These are phyloP conservation scores for Gleditsia sinensis DNA, from an alignment of 306 rosid species.

Conservation along the genomic window DNA sequence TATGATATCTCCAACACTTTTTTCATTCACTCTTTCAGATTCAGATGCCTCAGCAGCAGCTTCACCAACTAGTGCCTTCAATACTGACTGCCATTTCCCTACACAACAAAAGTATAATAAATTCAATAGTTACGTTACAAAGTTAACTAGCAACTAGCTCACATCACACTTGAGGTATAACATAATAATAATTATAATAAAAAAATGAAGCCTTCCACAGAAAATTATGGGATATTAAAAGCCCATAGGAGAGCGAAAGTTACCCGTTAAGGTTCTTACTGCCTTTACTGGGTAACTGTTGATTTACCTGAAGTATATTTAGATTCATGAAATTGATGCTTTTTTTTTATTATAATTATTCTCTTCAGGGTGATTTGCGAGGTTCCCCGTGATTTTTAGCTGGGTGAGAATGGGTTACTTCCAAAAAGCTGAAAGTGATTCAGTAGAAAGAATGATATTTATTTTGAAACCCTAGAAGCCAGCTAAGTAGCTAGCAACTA, in stretches of 20 bases:
- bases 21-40: constrained; percentile 28
- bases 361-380: constrained; percentile 30
- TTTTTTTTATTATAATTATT: too few relatives aligned
- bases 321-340: constrained; percentile 44
- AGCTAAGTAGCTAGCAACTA: constrained; percentile 15
- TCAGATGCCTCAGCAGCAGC: constrained; percentile 13
- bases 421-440: constrained; percentile 33
- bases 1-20: constrained; percentile 1
- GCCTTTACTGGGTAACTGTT: constrained; percentile 30
- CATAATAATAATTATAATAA: background rate
- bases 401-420: constrained; percentile 31
- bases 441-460: constrained; percentile 19
- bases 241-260: background rate
- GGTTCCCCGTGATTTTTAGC: constrained; percentile 34
- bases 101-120: constrained; percentile 38
- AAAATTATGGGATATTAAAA: background rate
- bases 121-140: constrained; percentile 46
- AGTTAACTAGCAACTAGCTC: background rate
- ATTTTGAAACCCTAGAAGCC: constrained; percentile 44
- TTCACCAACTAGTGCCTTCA: constrained; percentile 20
- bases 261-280: constrained; percentile 9
- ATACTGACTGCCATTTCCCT: constrained; percentile 33
- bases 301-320: constrained; percentile 40
- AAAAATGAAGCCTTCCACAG: background rate
- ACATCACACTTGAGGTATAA: constrained; percentile 10